These are phyloP conservation scores for Wickerhamiella cacticola DNA, from an alignment of 805 yeast species.

Conservation along the genomic window DNA sequence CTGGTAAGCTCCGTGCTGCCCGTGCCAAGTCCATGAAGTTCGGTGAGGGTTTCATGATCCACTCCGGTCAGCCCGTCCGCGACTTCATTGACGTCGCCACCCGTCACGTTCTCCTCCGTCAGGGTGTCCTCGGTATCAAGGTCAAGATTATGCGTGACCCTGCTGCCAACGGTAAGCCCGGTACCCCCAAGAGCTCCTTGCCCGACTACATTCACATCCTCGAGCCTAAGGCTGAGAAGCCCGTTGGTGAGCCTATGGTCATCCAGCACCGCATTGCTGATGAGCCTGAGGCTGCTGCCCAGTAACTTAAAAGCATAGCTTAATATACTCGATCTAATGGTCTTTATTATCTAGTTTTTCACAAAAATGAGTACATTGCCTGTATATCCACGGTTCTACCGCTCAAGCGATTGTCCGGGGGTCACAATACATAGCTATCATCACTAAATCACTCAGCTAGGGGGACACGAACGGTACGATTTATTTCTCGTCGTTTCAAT, in stretches of 20 bases:
- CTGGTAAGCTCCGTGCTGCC: constrained; percentile 99
- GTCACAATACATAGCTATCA: no score
- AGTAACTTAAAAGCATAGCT: constrained; percentile 11
- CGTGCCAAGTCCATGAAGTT: constrained; percentile 99
- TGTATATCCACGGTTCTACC: no score
- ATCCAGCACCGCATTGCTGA: constrained; percentile 43
- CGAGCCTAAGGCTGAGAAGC: constrained; percentile 84
- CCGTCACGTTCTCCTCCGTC: constrained; percentile 99
- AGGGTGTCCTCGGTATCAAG: constrained; percentile 99
- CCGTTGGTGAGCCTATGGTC: constrained; percentile 55
- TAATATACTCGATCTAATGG: constrained; percentile 2
- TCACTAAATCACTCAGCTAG: no score
- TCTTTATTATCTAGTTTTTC: not conserved
- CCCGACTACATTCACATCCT: constrained; percentile 89
- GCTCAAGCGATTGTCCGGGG: no score
- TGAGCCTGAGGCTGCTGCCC: constrained; percentile 15
- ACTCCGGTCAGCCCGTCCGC: constrained; percentile 99
- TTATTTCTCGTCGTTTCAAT: no score
- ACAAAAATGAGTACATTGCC: not conserved
- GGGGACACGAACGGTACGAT: no score
- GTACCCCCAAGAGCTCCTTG: constrained; percentile 42
- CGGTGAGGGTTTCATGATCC: constrained; percentile 99
- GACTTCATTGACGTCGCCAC: constrained; percentile 98
- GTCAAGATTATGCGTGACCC: constrained; percentile 99
- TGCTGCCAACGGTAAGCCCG: constrained; percentile 34